These are phyloP conservation scores for Dactylella cylindrospora DNA, from an alignment of 2,329 filamentous ascomycete genomes.

Conservation along the genomic window DNA sequence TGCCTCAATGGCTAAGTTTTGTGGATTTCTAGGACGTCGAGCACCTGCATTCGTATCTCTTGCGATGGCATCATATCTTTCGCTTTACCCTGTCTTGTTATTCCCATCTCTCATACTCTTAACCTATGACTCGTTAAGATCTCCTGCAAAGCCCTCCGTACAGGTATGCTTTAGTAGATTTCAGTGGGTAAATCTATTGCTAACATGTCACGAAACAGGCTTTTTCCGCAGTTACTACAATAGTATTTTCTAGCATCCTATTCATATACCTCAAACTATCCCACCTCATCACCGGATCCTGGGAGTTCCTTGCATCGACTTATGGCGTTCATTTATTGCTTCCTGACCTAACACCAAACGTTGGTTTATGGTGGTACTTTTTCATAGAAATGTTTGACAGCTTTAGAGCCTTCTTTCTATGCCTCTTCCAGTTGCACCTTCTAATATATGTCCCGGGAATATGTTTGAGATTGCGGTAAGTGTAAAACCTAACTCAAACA, in stretches of 20 bases:
- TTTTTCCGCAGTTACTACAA: constrained; percentile 14
- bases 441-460: constrained; percentile 85
- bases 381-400: constrained; percentile 99
- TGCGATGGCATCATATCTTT: constrained; percentile 84
- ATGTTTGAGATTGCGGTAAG: constrained; percentile 70
- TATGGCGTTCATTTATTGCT: constrained; percentile 91
- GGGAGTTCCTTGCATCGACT: constrained; percentile 83
- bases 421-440: constrained; percentile 96
- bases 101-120: constrained; percentile 79
- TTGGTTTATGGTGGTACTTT: constrained; percentile 99
- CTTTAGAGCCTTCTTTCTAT: constrained; percentile 94
- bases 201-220: constrained; percentile 3
- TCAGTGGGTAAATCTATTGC: constrained; percentile 44
- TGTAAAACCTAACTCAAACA: background rate
- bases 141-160: constrained; percentile 21
- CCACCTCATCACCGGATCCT: constrained; percentile 67
- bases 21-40: constrained; percentile 54
- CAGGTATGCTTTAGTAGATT: constrained; percentile 18
- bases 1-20: background rate
- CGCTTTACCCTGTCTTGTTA: constrained; percentile 85
- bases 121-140: constrained; percentile 64
- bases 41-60: constrained; percentile 73
- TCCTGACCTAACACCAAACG: constrained; percentile 89
- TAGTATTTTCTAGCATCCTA: constrained; percentile 17
- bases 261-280: constrained; percentile 59